Conservation (phyloP, 306 rosid species). For the Trichosanthes cucumerina region DNA sequence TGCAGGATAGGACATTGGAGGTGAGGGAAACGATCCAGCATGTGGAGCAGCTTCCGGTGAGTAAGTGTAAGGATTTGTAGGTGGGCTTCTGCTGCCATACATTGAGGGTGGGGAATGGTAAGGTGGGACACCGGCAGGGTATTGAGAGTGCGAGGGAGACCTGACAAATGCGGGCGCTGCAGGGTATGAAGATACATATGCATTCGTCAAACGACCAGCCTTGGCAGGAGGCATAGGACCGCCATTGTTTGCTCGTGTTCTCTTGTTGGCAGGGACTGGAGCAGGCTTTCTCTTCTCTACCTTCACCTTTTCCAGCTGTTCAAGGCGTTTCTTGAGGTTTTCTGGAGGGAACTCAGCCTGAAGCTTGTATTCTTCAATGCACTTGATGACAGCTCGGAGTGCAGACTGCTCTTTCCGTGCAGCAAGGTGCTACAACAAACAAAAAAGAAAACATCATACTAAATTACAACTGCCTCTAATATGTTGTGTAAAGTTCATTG, state of each 20-base stretch:
- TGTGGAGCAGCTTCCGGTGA: constrained; percentile 81
- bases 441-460: neutral
- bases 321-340: constrained; percentile 89
- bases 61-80: constrained; percentile 60
- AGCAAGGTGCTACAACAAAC: constrained; percentile 66
- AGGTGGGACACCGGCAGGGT: constrained; percentile 78
- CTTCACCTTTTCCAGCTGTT: constrained; percentile 91
- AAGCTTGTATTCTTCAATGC: constrained; percentile 95
- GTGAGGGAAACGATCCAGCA: constrained; percentile 58
- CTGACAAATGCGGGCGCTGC: constrained; percentile 72
- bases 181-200: constrained; percentile 96
- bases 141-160: constrained; percentile 90
- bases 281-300: constrained; percentile 75
- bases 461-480: neutral
- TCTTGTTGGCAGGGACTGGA: constrained; percentile 85
- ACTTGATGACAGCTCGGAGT: constrained; percentile 76
- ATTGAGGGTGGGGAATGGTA: constrained; percentile 94
- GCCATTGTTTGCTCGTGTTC: constrained; percentile 85
- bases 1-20: constrained; percentile 86
- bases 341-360: constrained; percentile 81
- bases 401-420: constrained; percentile 96
- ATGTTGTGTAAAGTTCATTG: neutral
- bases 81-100: constrained; percentile 97
- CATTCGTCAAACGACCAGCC: constrained; percentile 95
- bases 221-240: constrained; percentile 99